Base-by-base conservation (phyloP, 306 rosid genomes). In the Ormosia emarginata region DNA sequence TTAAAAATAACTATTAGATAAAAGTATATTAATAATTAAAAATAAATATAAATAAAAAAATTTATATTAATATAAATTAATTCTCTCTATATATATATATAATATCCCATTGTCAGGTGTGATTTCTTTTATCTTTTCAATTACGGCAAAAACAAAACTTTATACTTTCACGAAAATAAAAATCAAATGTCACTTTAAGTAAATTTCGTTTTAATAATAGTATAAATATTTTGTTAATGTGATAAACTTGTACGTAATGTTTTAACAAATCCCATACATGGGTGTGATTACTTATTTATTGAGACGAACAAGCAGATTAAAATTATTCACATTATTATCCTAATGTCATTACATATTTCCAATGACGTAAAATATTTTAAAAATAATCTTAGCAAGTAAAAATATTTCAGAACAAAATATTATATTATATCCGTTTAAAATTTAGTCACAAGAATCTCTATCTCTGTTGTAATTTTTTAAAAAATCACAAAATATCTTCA, bases 191-290 rank as follows among this genome's bases (percentile, higher is more conserved):
- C 79, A 74, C 67, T 57, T 74, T 74, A 12, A 39, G 39, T 53
- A 36, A 37, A 6, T 11, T 17, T 17, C 11, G 11, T 56, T 56
- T 18, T 11, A 41, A 57, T 57, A 62, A 46, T 33, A 46, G 30
- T 36, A 41, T 43, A 39, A 18, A 55, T 29, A 50, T 53, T 7
- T 67, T 39, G 56, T 55, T 59, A 67, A 40, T 78, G 68, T 6
- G 44, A n/a, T 59, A 64, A 81, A 65, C 75, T 81, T 81, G 61
- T 66, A 66, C 75, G 63, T 43, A 33, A 55, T 29, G 70, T 74
- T 52, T 52, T 64, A 65, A 52, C 34, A 71, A 71, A 71, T 71
- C 40, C 33, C 49, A 13, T 57, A 24, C 32, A 40, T 71, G 40
- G 13, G 49, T n/a, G 37, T 14, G 50, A 36, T 65, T 78, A 30